phyloP scores from a whole-genome alignment of 2,329 filamentous ascomycete species.

The Nemania bipapillata region DNA sequence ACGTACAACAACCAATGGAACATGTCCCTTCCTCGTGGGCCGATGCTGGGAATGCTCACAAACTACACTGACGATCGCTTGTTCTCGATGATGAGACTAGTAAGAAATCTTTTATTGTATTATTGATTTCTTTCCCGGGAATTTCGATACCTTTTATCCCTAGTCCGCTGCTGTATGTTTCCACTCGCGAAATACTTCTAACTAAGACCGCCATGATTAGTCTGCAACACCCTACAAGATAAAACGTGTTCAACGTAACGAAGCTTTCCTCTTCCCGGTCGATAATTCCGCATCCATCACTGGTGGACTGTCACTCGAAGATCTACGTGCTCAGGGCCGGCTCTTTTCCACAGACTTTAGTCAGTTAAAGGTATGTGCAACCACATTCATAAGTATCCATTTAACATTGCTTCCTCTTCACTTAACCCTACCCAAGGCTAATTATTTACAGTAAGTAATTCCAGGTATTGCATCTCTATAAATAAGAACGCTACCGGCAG shows the following conservation, averaged over 20 bases:
- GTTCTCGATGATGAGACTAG: conserved; percentile 34
- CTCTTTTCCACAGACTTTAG: conserved; percentile 59
- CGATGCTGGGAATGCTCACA: conserved; percentile 20
- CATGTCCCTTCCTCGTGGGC: conserved; percentile 26
- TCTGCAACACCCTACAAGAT: conserved; percentile 56
- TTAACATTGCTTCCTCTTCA: too few relatives aligned
- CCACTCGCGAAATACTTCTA: neutral
- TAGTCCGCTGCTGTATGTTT: neutral
- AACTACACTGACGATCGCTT: conserved; percentile 27
- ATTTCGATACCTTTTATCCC: neutral
- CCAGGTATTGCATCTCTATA: neutral
- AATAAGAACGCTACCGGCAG: neutral
- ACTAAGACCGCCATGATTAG: neutral
- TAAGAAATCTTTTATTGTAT: neutral
- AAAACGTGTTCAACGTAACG: conserved; percentile 50
- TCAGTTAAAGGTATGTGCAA: conserved; percentile 46
- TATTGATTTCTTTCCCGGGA: neutral
- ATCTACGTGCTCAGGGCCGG: conserved; percentile 52
- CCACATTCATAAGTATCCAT: neutral
- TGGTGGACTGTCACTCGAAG: conserved; percentile 45
- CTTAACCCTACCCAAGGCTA: neutral
- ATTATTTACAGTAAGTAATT: conserved; percentile 14
- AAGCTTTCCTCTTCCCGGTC: conserved; percentile 54
- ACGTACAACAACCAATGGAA: conserved; percentile 27
- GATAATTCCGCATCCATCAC: conserved; percentile 51